These are phyloP conservation scores for Vitis hybrid DNA, from an alignment of 177 flowering plant species.

Conservation along the genomic window DNA sequence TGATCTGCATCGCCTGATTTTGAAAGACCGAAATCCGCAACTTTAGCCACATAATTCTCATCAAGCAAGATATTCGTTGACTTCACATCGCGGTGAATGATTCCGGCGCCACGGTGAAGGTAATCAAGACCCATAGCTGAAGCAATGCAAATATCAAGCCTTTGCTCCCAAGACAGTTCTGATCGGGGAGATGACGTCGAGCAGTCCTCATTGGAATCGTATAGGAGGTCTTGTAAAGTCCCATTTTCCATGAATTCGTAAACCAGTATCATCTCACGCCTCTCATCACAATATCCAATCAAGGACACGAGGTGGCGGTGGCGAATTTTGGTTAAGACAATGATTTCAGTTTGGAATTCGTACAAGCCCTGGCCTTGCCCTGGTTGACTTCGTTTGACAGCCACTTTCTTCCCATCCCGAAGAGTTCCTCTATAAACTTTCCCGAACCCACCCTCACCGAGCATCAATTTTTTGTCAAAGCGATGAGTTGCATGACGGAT, in stretches of 20 bases:
- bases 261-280: too few species aligned
- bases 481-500: constrained; percentile 2
- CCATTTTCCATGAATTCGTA: too few species aligned
- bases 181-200: neutral
- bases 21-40: too few species aligned
- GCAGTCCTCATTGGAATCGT: neutral
- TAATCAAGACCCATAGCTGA: constrained; percentile 9
- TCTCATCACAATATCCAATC: neutral
- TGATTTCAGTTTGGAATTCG: constrained; percentile 11
- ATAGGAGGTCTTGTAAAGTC: neutral
- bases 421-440: constrained; percentile 10
- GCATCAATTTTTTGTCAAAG: constrained; percentile 3
- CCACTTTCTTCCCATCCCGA: constrained; percentile 9
- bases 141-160: constrained; percentile 14
- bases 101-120: neutral
- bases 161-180: constrained; percentile 11
- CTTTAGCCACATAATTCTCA: too few species aligned
- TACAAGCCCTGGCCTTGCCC: constrained; percentile 7
- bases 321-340: constrained; percentile 12
- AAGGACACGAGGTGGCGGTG: constrained; percentile 17
- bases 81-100: too few species aligned
- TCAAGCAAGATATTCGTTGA: too few species aligned
- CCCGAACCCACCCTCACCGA: constrained; percentile 12
- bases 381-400: constrained; percentile 6
- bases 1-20: too few species aligned